phyloP scores from a whole-genome alignment of 2,329 filamentous ascomycete genomes.

The Stagonosporopsis vannaccii region DNA sequence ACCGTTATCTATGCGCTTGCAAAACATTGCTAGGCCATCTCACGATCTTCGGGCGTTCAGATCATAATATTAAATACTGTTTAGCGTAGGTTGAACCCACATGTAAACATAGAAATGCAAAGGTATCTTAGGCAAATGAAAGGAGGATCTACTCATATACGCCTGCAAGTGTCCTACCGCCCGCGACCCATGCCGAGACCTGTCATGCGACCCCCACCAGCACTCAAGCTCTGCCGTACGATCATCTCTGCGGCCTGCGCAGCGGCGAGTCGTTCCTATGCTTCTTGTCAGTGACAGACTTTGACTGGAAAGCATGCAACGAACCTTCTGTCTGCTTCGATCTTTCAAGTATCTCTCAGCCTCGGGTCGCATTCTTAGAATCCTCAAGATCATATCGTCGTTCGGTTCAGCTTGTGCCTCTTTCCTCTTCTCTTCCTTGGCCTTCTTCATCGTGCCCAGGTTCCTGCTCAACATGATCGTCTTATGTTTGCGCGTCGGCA shows the following conservation, averaged over 20 bases:
- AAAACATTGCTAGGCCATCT: background rate
- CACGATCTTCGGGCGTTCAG: background rate
- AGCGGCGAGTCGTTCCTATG: constrained; percentile 79
- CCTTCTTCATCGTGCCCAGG: constrained; percentile 92
- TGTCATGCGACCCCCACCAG: constrained; percentile 62
- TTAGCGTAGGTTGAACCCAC: background rate
- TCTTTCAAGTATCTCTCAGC: constrained; percentile 87
- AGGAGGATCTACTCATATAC: background rate
- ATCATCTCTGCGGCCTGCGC: constrained; percentile 92
- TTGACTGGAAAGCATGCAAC: background rate
- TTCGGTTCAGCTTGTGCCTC: constrained; percentile 96
- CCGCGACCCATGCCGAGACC: constrained; percentile 36
- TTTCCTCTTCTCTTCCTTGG: constrained; percentile 93
- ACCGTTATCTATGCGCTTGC: no score
- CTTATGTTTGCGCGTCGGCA: constrained; percentile 59
- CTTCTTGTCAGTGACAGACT: background rate
- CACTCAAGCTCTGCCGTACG: constrained; percentile 85
- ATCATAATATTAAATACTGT: constrained; percentile 10
- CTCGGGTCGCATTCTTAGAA: constrained; percentile 92
- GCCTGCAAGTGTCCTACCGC: constrained; percentile 1
- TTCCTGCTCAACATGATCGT: constrained; percentile 92
- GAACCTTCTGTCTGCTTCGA: constrained; percentile 81
- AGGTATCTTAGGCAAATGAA: constrained; percentile 8
- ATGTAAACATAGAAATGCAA: constrained; percentile 7
- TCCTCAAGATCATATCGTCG: constrained; percentile 97